These are phyloP conservation scores for Trametes villosa DNA, from an alignment of 768 basidiomycete genomes.

Conservation along the genomic window DNA sequence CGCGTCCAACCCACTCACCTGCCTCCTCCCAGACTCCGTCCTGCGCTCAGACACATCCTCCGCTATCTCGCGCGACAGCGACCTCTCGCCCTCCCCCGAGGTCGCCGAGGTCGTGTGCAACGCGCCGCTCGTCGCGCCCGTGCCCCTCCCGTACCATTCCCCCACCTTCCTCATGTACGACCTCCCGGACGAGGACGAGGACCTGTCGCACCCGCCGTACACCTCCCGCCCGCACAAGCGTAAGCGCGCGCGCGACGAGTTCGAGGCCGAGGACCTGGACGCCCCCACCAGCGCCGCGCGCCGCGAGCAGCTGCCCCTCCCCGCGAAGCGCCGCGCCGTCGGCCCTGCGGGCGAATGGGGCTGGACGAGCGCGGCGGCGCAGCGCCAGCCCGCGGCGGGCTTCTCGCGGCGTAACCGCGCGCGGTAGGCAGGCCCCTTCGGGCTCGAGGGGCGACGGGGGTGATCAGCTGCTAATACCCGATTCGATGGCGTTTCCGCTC, in stretches of 20 bases:
- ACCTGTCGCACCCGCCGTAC: constrained; percentile 73
- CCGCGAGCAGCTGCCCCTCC: constrained; percentile 1
- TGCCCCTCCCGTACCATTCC: constrained; percentile 70
- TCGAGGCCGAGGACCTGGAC: neutral
- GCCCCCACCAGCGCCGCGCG: no score
- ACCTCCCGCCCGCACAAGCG: constrained; percentile 58
- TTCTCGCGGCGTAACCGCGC: constrained; percentile 25
- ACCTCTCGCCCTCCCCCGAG: constrained; percentile 34
- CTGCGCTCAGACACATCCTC: constrained; percentile 44
- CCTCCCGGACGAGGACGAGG: constrained; percentile 68
- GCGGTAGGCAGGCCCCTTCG: constrained; percentile 13
- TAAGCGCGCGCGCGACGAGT: constrained; percentile 43
- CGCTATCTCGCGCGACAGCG: constrained; percentile 30
- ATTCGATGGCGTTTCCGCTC: neutral
- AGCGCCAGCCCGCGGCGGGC: constrained; percentile 15
- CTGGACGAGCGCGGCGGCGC: neutral
- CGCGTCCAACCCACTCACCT: neutral
- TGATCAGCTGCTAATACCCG: neutral
- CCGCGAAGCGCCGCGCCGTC: constrained; percentile 27
- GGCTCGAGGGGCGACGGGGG: neutral
- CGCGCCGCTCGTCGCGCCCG: constrained; percentile 69
- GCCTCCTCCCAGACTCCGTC: constrained; percentile 39
- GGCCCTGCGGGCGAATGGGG: neutral
- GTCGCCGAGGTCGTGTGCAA: constrained; percentile 60
- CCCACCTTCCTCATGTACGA: constrained; percentile 73